Percentiles rank a stretch among this genome's conserved stretches.
Conservation (phyloP, 2,329 filamentous ascomycete genomes). For the Fusarium sp. region DNA sequence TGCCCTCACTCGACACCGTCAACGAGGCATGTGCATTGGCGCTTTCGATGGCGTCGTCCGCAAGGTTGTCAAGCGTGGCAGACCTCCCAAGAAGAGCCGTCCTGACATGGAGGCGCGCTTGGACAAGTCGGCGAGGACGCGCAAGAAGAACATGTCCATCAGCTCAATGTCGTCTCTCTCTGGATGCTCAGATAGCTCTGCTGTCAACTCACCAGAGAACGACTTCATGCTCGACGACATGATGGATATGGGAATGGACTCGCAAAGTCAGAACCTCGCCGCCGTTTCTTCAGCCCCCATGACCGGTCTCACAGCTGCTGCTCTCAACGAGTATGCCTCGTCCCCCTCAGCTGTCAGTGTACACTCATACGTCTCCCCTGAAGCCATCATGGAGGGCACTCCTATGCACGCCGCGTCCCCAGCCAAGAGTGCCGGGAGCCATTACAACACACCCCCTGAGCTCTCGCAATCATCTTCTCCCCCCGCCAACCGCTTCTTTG, state of each 20-base stretch:
- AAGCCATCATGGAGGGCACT: conserved; percentile 54
- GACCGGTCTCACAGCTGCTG: conserved; percentile 49
- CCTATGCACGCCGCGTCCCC: conserved; percentile 58
- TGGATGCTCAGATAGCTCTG: conserved; percentile 67
- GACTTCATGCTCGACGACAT: conserved; percentile 62
- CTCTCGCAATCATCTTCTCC: conserved; percentile 71
- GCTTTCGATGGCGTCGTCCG: conserved; percentile 83
- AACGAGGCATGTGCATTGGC: conserved; percentile 95
- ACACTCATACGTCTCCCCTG: conserved; percentile 61
- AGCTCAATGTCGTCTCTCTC: conserved; percentile 65
- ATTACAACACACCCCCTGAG: conserved; percentile 68
- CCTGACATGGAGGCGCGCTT: conserved; percentile 67
- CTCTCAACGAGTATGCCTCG: conserved; percentile 48
- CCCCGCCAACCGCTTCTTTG: conserved; percentile 60
- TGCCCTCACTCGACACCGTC: conserved; percentile 90
- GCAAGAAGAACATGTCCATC: conserved; percentile 65
- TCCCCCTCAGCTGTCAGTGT: conserved; percentile 56
- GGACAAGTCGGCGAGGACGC: conserved; percentile 66
- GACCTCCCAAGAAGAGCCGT: conserved; percentile 68
- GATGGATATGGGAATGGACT: conserved; percentile 55
- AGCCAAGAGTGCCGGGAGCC: conserved; percentile 62
- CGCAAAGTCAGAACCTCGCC: conserved; percentile 45
- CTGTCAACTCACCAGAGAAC: conserved; percentile 63
- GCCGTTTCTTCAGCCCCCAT: conserved; percentile 61
- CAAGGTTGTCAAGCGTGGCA: conserved; percentile 70